Evolutionary conservation across 768 basidiomycete species (phyloP).

Genomic region (Auricularia cornea): DNA sequence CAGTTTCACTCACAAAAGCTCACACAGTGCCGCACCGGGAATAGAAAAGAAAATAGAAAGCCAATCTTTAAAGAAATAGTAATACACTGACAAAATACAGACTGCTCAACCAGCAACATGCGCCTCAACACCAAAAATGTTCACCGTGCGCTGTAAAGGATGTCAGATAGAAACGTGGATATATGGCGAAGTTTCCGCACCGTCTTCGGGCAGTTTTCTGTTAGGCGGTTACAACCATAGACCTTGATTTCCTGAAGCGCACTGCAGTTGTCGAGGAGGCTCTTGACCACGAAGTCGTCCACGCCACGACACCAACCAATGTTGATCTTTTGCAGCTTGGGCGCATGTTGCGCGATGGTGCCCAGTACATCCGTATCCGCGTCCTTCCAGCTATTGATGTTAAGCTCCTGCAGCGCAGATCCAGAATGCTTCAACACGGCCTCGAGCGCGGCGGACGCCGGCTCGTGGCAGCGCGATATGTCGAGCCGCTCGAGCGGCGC

Average conservation of each 20-base stretch:
- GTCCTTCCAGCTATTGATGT: conserved; percentile 72
- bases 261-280: conserved; percentile 37
- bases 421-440: conserved; percentile 68
- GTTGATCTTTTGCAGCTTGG: conserved; percentile 52
- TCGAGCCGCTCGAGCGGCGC: conserved; percentile 45
- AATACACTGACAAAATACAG: background rate
- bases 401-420: conserved; percentile 44
- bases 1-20: too few species aligned
- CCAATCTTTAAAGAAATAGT: too few species aligned
- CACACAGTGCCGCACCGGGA: too few species aligned
- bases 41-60: too few species aligned
- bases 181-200: conserved; percentile 20
- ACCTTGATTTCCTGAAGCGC: conserved; percentile 39
- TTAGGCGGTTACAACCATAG: conserved; percentile 47
- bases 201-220: conserved; percentile 39
- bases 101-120: background rate
- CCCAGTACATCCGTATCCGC: conserved; percentile 40
- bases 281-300: conserved; percentile 76
- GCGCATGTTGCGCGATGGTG: conserved; percentile 25
- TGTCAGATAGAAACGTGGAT: background rate
- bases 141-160: conserved; percentile 11
- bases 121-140: conserved; percentile 16
- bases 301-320: conserved; percentile 78
- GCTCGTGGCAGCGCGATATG: conserved; percentile 51
- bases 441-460: conserved; percentile 45